Percentiles rank a stretch among this genome's conserved stretches.
Conservation (phyloP, 2,329 filamentous ascomycete species). For the Alternaria brassicae region DNA sequence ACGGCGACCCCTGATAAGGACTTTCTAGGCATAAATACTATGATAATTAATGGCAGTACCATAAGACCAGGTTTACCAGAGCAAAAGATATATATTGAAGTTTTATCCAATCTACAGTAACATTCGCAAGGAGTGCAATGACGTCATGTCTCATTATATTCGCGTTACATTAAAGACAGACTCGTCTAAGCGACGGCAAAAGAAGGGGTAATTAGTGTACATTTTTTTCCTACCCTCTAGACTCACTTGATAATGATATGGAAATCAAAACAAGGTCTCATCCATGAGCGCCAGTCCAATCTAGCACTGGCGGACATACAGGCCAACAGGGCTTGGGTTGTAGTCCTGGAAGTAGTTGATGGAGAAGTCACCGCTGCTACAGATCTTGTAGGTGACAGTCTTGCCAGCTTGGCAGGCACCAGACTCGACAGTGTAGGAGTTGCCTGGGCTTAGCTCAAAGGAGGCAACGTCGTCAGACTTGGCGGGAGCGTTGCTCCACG, state of each 20-base stretch:
- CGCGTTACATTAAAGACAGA: background rate
- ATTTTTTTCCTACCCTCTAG: background rate
- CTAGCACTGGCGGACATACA: slow-evolving; percentile 43
- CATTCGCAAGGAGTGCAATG: slow-evolving; percentile 5
- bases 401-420: slow-evolving; percentile 64
- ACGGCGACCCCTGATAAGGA: no score
- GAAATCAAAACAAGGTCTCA: background rate
- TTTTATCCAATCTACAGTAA: background rate
- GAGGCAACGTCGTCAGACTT: slow-evolving; percentile 52
- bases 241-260: background rate
- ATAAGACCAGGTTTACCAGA: accelerated
- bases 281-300: background rate
- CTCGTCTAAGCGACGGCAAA: background rate
- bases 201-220: background rate
- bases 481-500: slow-evolving; percentile 61
- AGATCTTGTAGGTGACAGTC: slow-evolving; percentile 62
- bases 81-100: background rate
- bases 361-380: slow-evolving; percentile 56
- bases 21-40: no score
- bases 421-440: slow-evolving; percentile 59
- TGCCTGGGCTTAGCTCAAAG: slow-evolving; percentile 60
- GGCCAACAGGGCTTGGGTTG: slow-evolving; percentile 57
- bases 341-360: slow-evolving; percentile 71
- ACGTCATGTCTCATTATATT: background rate
- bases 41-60: background rate